Conservation (phyloP, 2,329 filamentous ascomycete species). For the Ceratocystis colombiana region DNA sequence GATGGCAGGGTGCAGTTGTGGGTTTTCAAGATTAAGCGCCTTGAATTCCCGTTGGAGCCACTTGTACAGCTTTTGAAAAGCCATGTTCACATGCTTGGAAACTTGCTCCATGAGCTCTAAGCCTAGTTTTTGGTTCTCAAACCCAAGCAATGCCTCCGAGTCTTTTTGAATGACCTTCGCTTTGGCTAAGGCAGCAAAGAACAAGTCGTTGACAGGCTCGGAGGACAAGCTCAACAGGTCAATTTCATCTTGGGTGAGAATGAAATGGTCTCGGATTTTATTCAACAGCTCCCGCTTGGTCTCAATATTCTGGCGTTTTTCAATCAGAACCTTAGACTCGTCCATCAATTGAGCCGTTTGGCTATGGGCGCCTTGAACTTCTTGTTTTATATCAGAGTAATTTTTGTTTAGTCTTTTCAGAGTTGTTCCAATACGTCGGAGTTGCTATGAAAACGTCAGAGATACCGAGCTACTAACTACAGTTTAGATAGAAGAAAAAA, state of each 20-base stretch:
- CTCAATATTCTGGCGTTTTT: slow-evolving; percentile 63
- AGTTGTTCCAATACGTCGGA: slow-evolving; percentile 69
- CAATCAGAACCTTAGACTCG: slow-evolving; percentile 64
- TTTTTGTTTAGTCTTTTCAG: slow-evolving; percentile 69
- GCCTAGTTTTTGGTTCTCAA: slow-evolving; percentile 79
- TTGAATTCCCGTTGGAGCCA: slow-evolving; percentile 95
- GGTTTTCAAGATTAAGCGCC: slow-evolving; percentile 82
- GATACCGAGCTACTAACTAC: background rate
- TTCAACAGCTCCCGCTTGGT: slow-evolving; percentile 67
- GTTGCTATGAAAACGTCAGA: slow-evolving; percentile 50
- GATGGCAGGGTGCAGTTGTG: slow-evolving; percentile 78
- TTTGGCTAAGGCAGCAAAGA: slow-evolving; percentile 66
- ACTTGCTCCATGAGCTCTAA: slow-evolving; percentile 86
- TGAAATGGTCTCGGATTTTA: slow-evolving; percentile 72
- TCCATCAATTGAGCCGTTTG: slow-evolving; percentile 65
- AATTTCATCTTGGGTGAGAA: slow-evolving; percentile 71
- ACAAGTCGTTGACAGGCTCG: slow-evolving; percentile 73
- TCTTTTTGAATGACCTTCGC: slow-evolving; percentile 83
- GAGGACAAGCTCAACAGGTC: slow-evolving; percentile 64
- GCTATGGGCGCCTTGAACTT: slow-evolving; percentile 63
- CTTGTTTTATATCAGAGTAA: slow-evolving; percentile 68
- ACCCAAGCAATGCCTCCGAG: slow-evolving; percentile 78
- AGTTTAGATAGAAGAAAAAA: background rate
- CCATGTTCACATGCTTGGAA: slow-evolving; percentile 73
- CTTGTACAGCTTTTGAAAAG: slow-evolving; percentile 89